These are phyloP conservation scores for Clarkia xantiana DNA, from an alignment of 345 rosid genomes.

Conservation along the genomic window DNA sequence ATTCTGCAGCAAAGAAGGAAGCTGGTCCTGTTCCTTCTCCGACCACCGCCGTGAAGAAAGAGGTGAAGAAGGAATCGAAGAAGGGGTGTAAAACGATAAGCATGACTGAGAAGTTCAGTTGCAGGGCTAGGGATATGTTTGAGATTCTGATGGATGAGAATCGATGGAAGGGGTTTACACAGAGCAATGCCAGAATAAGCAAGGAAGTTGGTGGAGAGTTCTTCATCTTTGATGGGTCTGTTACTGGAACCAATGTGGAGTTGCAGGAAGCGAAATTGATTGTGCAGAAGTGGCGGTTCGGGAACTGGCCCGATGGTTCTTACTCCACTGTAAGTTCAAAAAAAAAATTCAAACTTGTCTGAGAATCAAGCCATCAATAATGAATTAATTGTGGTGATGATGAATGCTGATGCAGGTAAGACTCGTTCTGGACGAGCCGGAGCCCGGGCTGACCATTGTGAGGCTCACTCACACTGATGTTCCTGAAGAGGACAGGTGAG, in stretches of 20 bases:
- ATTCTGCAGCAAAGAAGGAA: constrained; percentile 13
- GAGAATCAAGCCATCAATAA: too few relatives aligned
- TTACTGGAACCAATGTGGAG: constrained; percentile 62
- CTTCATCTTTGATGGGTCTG: constrained; percentile 86
- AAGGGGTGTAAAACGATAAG: constrained; percentile 60
- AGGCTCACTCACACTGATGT: constrained; percentile 65
- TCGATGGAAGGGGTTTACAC: constrained; percentile 90
- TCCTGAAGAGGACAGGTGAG: constrained; percentile 86
- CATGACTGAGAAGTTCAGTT: constrained; percentile 81
- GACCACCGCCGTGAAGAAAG: constrained; percentile 10
- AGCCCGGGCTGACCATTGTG: constrained; percentile 70
- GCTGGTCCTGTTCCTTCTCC: constrained; percentile 3
- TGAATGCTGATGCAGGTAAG: constrained; percentile 40
- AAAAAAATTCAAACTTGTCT: not conserved
- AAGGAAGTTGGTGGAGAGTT: constrained; percentile 74
- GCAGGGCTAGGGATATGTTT: constrained; percentile 63
- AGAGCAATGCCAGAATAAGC: constrained; percentile 81
- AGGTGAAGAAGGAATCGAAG: constrained; percentile 29
- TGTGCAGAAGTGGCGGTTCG: constrained; percentile 77
- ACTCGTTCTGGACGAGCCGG: constrained; percentile 56
- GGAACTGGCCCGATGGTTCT: constrained; percentile 83
- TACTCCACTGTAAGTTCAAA: constrained; percentile 42
- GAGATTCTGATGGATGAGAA: constrained; percentile 98
- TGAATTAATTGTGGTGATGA: not conserved
- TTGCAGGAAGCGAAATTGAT: constrained; percentile 80